Conservation (phyloP, 176 grass and related monocot genomes). For the Alopecurus myosuroides region DNA sequence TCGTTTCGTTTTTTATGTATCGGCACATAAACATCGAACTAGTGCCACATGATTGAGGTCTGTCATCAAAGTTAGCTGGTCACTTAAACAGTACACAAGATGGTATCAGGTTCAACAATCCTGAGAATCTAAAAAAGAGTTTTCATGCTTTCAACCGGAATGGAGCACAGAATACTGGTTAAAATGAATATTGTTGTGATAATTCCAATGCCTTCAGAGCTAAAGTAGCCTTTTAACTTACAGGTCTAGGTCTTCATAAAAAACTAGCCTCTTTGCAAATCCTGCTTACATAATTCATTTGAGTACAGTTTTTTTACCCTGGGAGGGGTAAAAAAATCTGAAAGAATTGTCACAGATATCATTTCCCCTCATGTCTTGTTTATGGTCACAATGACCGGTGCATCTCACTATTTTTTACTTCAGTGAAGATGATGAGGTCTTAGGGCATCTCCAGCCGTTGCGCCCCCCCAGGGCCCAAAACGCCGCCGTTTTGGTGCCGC, state of each 20-base stretch:
- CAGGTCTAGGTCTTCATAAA: neutral
- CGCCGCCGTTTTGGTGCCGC: no score
- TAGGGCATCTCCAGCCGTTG: no score
- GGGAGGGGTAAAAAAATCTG: neutral
- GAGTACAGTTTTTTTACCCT: no score
- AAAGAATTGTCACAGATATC: slow-evolving; percentile 8
- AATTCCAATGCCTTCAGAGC: slow-evolving; percentile 3
- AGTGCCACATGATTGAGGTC: slow-evolving; percentile 73
- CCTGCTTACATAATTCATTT: neutral
- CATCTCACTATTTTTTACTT: slow-evolving; percentile 82
- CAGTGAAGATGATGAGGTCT: slow-evolving; percentile 63
- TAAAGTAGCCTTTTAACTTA: neutral
- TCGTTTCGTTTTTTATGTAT: no score
- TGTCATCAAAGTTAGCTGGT: slow-evolving; percentile 42
- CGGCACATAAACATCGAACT: slow-evolving; percentile 81
- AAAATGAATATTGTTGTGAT: neutral
- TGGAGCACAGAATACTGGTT: neutral
- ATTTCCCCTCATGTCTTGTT: slow-evolving; percentile 26
- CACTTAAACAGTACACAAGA: neutral
- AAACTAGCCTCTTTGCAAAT: neutral
- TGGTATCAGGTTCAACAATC: neutral
- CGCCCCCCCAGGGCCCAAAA: no score
- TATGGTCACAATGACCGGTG: slow-evolving; percentile 14
- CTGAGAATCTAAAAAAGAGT: neutral
- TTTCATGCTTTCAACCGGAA: neutral